phyloP scores from a whole-genome alignment of 2,329 filamentous ascomycete species.

The Chrysoporthe cubensis region DNA sequence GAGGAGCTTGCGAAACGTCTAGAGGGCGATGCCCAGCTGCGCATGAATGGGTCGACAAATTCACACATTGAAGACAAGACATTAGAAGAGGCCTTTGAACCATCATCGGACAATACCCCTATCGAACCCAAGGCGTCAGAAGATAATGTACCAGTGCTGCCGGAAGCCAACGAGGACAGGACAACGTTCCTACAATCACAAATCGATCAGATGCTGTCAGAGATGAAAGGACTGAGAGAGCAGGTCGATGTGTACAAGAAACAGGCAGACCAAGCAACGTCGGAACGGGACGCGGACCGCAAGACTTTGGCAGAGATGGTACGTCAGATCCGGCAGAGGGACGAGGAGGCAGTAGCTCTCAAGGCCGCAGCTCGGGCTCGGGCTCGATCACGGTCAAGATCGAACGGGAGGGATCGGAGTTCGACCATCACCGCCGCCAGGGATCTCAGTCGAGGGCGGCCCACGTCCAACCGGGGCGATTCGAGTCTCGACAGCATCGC shows the following conservation, averaged over 20 bases:
- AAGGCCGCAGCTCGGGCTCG: constrained; percentile 36
- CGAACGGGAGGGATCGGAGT: constrained; percentile 38
- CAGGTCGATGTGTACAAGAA: constrained; percentile 79
- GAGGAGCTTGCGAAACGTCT: constrained; percentile 79
- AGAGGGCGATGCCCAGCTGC: constrained; percentile 55
- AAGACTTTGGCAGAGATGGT: constrained; percentile 88
- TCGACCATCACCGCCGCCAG: constrained; percentile 26
- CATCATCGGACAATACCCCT: constrained; percentile 40
- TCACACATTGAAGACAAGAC: constrained; percentile 43
- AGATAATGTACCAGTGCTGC: constrained; percentile 35
- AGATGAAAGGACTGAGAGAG: constrained; percentile 80
- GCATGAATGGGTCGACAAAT: constrained; percentile 45
- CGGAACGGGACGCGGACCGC: constrained; percentile 72
- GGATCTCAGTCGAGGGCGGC: constrained; percentile 31
- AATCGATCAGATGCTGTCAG: constrained; percentile 74
- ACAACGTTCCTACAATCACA: constrained; percentile 61
- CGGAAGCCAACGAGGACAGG: constrained; percentile 19
- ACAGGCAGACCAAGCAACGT: constrained; percentile 80
- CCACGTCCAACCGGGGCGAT: constrained; percentile 17
- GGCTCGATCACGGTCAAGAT: constrained; percentile 45
- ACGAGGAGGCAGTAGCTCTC: constrained; percentile 59
- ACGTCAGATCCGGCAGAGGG: constrained; percentile 69
- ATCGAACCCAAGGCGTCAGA: background rate
- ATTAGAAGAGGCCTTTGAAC: constrained; percentile 52
- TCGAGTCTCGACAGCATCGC: constrained; percentile 34